Evolutionary conservation across 1,139 yeast genomes (phyloP).

Genomic region (Yamadazyma epiphylla): DNA sequence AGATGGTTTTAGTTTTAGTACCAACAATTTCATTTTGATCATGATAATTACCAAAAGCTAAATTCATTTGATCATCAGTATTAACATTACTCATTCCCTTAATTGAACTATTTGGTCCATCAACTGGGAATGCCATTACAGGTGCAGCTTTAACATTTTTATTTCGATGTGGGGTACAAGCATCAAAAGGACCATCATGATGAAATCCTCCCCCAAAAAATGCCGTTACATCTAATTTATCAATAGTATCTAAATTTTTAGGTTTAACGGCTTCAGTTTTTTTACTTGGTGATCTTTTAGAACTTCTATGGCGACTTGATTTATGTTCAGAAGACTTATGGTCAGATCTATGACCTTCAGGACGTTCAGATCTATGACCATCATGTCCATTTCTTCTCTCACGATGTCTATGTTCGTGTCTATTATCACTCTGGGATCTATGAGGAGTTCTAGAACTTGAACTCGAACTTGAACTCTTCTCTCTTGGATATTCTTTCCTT

Average conservation of each 20-base stretch:
- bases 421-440: conserved; percentile 11
- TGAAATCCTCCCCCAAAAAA: conserved; percentile 94
- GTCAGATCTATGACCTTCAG: conserved; percentile 4
- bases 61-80: conserved; percentile 54
- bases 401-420: conserved; percentile 3
- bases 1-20: conserved; percentile 13
- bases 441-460: conserved; percentile 19
- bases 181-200: conserved; percentile 98
- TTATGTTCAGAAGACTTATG: conserved; percentile 3
- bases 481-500: conserved; percentile 47
- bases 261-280: conserved; percentile 40
- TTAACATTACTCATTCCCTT: conserved; percentile 52
- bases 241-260: conserved; percentile 83
- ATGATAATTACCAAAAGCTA: conserved; percentile 54
- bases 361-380: conserved; percentile 3
- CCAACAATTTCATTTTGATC: conserved; percentile 39
- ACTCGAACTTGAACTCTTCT: conserved; percentile 32
- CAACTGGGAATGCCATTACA: conserved; percentile 89
- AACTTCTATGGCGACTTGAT: conserved; percentile 8
- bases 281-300: conserved; percentile 31
- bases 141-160: conserved; percentile 81
- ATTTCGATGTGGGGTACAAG: conserved; percentile 95
- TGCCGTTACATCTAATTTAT: conserved; percentile 92
- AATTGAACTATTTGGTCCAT: conserved; percentile 89
- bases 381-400: conserved; percentile 5